These are phyloP conservation scores for Cylindrodendrum hubeiense DNA, from an alignment of 2,329 filamentous ascomycete species.

Conservation along the genomic window DNA sequence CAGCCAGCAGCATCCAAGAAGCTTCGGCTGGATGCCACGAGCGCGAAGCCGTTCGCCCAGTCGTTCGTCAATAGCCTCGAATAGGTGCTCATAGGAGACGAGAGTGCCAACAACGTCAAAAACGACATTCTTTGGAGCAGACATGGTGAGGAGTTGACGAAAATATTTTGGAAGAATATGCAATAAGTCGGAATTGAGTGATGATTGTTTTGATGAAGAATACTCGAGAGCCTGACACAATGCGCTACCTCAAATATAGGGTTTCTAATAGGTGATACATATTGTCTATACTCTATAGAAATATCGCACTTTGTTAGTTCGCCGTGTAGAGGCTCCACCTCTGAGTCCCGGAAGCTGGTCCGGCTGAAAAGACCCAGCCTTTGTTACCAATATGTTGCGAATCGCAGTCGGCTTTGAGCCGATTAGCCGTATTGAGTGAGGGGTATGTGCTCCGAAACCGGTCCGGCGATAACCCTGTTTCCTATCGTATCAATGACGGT, in stretches of 20 bases:
- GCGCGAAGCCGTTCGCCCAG: slow-evolving; percentile 16
- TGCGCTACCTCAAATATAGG: slow-evolving; percentile 4
- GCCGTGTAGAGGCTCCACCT: background rate
- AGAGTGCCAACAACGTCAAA: slow-evolving; percentile 37
- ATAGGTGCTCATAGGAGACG: slow-evolving; percentile 27
- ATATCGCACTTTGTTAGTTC: background rate
- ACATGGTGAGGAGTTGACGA: background rate
- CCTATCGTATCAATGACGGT: background rate
- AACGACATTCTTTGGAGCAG: slow-evolving; percentile 27
- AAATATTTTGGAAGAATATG: slow-evolving; percentile 1
- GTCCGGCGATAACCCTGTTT: background rate
- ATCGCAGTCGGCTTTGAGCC: background rate
- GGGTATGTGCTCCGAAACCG: slow-evolving; percentile 2
- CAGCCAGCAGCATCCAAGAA: slow-evolving; percentile 20
- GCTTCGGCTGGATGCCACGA: slow-evolving; percentile 18
- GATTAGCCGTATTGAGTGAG: background rate
- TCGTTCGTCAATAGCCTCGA: slow-evolving; percentile 20
- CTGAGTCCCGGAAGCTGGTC: background rate
- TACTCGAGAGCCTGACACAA: background rate
- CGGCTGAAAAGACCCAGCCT: background rate
- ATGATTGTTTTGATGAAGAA: background rate
- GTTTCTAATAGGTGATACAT: background rate
- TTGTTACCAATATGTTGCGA: background rate
- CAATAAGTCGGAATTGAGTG: background rate
- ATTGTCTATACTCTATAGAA: background rate